A percentile compares a stretch with the other conserved stretches of the same genome.
phyloP scores from a whole-genome alignment of 768 basidiomycete genomes.

The Suillus luteus region DNA sequence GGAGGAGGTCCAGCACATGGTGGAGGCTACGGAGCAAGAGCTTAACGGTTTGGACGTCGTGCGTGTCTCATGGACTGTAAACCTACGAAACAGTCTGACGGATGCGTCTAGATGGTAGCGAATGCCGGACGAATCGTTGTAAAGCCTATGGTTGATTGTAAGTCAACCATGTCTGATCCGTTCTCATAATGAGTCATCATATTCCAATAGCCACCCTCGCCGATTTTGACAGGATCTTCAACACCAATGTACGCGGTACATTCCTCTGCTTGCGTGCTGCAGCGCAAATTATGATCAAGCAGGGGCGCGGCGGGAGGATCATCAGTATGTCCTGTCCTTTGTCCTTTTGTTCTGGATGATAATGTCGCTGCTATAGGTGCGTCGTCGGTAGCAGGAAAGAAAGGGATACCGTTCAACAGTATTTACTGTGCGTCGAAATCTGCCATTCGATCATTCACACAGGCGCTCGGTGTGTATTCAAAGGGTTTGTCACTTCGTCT shows the following conservation, averaged over 20 bases:
- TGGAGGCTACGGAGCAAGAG: slow-evolving; percentile 31
- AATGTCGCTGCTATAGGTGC: slow-evolving; percentile 30
- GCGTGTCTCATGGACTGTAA: slow-evolving; percentile 15
- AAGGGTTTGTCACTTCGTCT: background rate
- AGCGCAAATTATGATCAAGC: slow-evolving; percentile 44
- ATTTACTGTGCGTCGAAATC: slow-evolving; percentile 38
- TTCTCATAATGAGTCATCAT: background rate
- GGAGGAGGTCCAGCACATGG: slow-evolving; percentile 38
- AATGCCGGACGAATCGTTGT: slow-evolving; percentile 9
- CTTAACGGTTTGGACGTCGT: slow-evolving; percentile 48
- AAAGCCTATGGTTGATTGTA: slow-evolving; percentile 5
- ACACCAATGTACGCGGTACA: slow-evolving; percentile 39
- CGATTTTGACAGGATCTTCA: slow-evolving; percentile 35
- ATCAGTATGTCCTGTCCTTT: slow-evolving; percentile 22
- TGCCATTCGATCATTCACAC: slow-evolving; percentile 39
- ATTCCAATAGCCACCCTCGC: slow-evolving; percentile 28
- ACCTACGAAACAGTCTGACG: background rate
- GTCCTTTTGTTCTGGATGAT: background rate
- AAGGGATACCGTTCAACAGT: slow-evolving; percentile 10
- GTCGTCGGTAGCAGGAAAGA: slow-evolving; percentile 18
- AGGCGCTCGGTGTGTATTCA: slow-evolving; percentile 16
- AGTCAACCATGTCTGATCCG: background rate
- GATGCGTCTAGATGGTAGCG: slow-evolving; percentile 5
- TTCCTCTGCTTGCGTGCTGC: slow-evolving; percentile 47
- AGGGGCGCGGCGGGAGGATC: slow-evolving; percentile 46